phyloP scores from a whole-genome alignment of 345 rosid genomes.

The Carallia brachiata region DNA sequence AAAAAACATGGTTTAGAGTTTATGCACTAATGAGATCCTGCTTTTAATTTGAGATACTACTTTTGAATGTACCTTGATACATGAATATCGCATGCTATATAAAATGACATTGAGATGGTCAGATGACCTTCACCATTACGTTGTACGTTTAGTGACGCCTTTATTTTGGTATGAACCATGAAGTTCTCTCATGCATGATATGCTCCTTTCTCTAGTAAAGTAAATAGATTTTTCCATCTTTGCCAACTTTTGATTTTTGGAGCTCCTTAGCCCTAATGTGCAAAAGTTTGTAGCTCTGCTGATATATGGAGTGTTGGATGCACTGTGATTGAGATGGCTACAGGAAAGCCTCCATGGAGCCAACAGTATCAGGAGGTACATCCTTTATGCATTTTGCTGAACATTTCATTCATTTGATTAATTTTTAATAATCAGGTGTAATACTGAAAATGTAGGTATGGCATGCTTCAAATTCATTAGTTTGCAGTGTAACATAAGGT shows the following conservation, averaged over 20 bases:
- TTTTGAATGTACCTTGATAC: not conserved
- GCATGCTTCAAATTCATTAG: constrained; percentile 1
- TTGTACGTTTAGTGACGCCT: too few relatives aligned
- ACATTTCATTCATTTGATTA: constrained; percentile 10
- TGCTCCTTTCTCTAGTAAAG: not conserved
- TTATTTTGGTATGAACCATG: not conserved
- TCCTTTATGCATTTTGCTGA: constrained; percentile 14
- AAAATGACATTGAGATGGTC: not conserved
- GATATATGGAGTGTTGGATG: constrained; percentile 39
- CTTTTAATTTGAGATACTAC: not conserved
- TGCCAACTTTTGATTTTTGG: constrained; percentile 4
- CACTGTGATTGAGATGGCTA: constrained; percentile 39
- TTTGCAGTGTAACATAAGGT: constrained; percentile 15
- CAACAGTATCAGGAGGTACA: constrained; percentile 40
- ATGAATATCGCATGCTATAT: not conserved
- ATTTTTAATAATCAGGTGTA: not conserved
- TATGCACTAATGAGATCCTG: not conserved
- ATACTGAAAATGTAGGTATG: not conserved
- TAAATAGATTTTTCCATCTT: constrained; percentile 6
- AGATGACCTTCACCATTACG: not conserved
- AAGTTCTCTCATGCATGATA: not conserved
- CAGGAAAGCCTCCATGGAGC: constrained; percentile 37
- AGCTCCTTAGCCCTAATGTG: constrained; percentile 22
- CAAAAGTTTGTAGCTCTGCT: constrained; percentile 26
- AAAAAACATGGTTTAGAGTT: not conserved